Conservation (phyloP, 768 basidiomycete genomes). For the Collybia nuda region DNA sequence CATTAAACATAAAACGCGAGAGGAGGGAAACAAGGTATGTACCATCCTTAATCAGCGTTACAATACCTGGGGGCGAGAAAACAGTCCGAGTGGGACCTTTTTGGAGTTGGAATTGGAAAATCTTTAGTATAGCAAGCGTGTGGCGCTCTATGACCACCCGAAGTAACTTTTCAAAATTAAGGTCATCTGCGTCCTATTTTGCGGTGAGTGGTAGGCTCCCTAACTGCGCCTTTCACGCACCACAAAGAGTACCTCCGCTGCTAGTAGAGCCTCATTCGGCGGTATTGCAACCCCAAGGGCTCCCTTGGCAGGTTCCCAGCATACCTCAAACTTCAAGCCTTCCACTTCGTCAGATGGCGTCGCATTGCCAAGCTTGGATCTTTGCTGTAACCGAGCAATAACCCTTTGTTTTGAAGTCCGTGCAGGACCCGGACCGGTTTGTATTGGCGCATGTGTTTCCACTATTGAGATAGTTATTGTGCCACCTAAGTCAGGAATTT, state of each 20-base stretch:
- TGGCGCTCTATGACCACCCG: constrained; percentile 65
- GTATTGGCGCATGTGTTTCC: constrained; percentile 41
- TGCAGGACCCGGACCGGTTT: constrained; percentile 42
- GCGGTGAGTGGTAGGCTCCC: neutral
- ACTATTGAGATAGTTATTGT: constrained; percentile 71
- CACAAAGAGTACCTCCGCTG: constrained; percentile 44
- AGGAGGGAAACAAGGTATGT: constrained; percentile 7
- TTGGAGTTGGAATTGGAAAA: constrained; percentile 56
- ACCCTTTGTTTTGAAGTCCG: constrained; percentile 54
- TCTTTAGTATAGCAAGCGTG: constrained; percentile 56
- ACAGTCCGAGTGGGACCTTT: constrained; percentile 48
- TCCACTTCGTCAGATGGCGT: constrained; percentile 78
- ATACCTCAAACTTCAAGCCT: constrained; percentile 62
- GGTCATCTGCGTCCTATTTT: constrained; percentile 58
- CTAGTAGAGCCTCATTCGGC: constrained; percentile 42
- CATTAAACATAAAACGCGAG: neutral
- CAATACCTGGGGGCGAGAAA: constrained; percentile 63
- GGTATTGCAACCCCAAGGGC: constrained; percentile 64
- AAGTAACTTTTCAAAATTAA: constrained; percentile 76
- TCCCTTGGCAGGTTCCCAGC: constrained; percentile 74
- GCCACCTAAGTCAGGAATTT: constrained; percentile 66
- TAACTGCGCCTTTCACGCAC: constrained; percentile 41
- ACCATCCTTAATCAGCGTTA: constrained; percentile 60
- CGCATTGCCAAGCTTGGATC: constrained; percentile 53
- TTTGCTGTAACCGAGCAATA: constrained; percentile 62